A percentile compares a stretch with the other conserved stretches of the same genome.
phyloP scores from a whole-genome alignment of 1,284 basidiomycete species.

The Anthracocystis walkeri region DNA sequence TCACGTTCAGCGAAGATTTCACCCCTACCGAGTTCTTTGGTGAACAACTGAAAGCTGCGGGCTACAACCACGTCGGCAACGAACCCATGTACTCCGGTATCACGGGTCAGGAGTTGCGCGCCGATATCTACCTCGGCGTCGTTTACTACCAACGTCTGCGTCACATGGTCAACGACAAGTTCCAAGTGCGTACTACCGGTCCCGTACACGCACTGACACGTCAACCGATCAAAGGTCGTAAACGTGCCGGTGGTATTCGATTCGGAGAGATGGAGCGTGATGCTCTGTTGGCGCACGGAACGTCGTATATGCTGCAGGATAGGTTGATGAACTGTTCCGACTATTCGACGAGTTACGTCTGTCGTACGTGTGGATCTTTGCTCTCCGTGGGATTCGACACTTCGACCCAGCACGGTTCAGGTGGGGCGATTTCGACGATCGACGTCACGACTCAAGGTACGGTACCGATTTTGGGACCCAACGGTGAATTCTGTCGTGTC shows the following conservation, averaged over 20 bases:
- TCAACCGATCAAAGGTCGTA: conserved; percentile 98
- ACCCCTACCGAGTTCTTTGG: conserved; percentile 97
- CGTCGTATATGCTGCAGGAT: conserved; percentile 97
- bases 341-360: conserved; percentile 98
- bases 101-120: conserved; percentile 96
- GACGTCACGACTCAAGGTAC: conserved; percentile 34
- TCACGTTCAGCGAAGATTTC: conserved; percentile 87
- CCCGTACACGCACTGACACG: conserved; percentile 94
- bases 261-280: conserved; percentile 99
- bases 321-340: conserved; percentile 99
- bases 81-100: conserved; percentile 99
- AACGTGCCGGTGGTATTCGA: conserved; percentile 97
- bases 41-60: conserved; percentile 89
- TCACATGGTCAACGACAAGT: conserved; percentile 99
- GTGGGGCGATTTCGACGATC: conserved; percentile 42
- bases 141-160: conserved; percentile 98
- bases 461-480: conserved; percentile 56
- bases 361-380: conserved; percentile 92
- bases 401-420: conserved; percentile 6
- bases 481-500: conserved; percentile 67
- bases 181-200: conserved; percentile 97
- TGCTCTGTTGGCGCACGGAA: conserved; percentile 96
- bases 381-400: conserved; percentile 79
- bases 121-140: conserved; percentile 97
- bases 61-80: conserved; percentile 99